Conservation (phyloP, 2,329 filamentous ascomycete species). For the Phyllosticta paracitricarpa region DNA sequence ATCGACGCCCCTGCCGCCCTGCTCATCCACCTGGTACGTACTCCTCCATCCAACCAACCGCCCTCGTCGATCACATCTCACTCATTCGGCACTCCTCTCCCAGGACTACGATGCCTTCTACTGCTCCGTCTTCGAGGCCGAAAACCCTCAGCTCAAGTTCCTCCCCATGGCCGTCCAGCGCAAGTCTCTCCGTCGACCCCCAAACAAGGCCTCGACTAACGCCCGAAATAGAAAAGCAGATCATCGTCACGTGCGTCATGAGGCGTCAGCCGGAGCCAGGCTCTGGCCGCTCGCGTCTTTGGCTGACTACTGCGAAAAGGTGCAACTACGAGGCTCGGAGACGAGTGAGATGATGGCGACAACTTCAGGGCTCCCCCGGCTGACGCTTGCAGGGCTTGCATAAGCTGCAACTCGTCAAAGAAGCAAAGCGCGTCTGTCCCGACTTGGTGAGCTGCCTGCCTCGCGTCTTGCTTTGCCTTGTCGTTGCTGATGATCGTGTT, state of each 20-base stretch:
- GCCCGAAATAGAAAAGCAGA: constrained; percentile 59
- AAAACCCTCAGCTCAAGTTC: constrained; percentile 61
- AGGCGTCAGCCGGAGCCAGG: not conserved
- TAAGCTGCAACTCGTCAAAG: constrained; percentile 78
- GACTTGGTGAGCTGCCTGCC: constrained; percentile 43
- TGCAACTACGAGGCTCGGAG: constrained; percentile 78
- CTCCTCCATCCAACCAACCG: not conserved
- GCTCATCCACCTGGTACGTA: constrained; percentile 1
- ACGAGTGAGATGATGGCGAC: constrained; percentile 30
- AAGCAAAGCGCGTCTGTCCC: constrained; percentile 71
- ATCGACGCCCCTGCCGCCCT: not conserved
- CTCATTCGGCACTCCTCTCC: constrained; percentile 4
- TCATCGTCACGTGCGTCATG: constrained; percentile 40
- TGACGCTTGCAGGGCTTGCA: constrained; percentile 39
- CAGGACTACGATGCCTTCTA: constrained; percentile 77
- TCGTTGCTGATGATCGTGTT: constrained; percentile 5
- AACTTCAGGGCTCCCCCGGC: constrained; percentile 14
- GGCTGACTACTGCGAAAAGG: constrained; percentile 7
- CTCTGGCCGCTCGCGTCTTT: not conserved
- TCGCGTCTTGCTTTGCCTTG: not conserved
- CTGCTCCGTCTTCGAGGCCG: constrained; percentile 78
- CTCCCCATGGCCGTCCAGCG: constrained; percentile 72
- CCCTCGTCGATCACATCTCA: not conserved
- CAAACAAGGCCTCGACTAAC: not conserved
- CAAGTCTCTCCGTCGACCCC: not conserved